Evolutionary conservation across 202 grass and related monocot species (phyloP), one percentile per base, ranked within the genome.

Genomic region (Elaeis oleifera): DNA sequence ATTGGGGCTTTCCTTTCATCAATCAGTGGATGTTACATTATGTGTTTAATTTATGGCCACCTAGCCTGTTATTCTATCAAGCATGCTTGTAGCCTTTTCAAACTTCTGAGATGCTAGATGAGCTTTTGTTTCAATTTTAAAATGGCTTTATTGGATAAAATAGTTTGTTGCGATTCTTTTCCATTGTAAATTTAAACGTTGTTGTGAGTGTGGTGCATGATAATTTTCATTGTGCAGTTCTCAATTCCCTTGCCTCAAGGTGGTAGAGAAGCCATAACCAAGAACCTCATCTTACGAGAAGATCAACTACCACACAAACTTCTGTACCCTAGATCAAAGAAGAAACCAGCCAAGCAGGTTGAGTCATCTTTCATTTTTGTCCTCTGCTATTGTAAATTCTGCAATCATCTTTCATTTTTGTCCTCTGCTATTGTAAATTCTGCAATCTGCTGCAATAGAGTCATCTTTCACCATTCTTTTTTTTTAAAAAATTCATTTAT

Each of bases 181-280:
- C 7, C 6, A 36, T 36, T 36, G 31, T 36, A 36, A 36, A 36
- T 8, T 36, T 7, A 1, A 36, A 8, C 1, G 6, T 7, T 7
- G 5, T 36, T 0, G 7, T 36, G 6, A 9, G 11, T 23, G 6
- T 26, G 22, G 25, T 58, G 4, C 61, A 64, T 22, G 68, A 17
- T 64, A 64, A 49, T 28, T 67, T 25, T 94, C 11, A 50, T 68
- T 39, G 71, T 86, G 65, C 85, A 97, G 92, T 97, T 91, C 75
- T 97, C 92, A 0, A 76, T 97, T 8, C 88, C 92, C 64, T 89
- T 91, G 77, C 92, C 92, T 16, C 84, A 97, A 89, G 94, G 94
- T 72, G 94, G 94, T 74, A 84, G 94, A 73, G 84, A 79, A 64
- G 79, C 94, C 0, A 71, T 92, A 26, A 84, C 75, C 49, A 97